Evolutionary conservation across 208 protist genomes (phyloP), one percentile per base, ranked within the genome.

Genomic region (Naegleria lovaniensis): DNA sequence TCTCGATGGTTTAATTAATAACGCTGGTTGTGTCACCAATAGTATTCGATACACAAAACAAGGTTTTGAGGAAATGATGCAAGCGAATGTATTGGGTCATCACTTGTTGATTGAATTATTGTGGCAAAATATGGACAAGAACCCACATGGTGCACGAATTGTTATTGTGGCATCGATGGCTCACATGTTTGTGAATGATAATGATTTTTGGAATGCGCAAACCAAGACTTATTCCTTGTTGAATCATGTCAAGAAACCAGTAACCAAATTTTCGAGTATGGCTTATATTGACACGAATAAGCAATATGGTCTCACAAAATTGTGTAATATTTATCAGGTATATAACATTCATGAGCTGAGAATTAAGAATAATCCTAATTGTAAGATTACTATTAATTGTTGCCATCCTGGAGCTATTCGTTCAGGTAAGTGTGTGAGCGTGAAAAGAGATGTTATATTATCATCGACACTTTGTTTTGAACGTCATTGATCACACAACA

Each of bases 321-420:
- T 29, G 16, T 79, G 13, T 33, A 79, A 79, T 33, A 79, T 79
- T 79, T 79, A 79, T 79, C 67, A 79, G 36, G n/a, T n/a, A 0
- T 36, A 36, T 36, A 11, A 79, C 9, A 36, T 79, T 79, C 5
- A 36, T 79, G 55, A 67, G 55, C 43, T 9, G 43, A 67, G 55
- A 67, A 67, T 67, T 67, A 79, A 79, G 29, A 29, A 79, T 36
- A 36, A 11, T 36, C 16, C 16, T 79, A 79, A 79, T 79, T 36
- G 67, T 79, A 79, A 79, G 16, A n/a, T 79, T 36, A 79, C 67
- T 1, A 79, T 79, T 79, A 79, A 79, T 79, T 79, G 67, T 79
- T 79, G 16, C 9, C 67, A 79, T 79, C 67, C 67, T 15, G 67
- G 67, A 36, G 67, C 67, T 9, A 79, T 79, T 79, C 58, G 58